A percentile compares a stretch with the other conserved stretches of the same genome.
phyloP scores from a whole-genome alignment of 2,329 filamentous ascomycete species.

The Aureobasidium pullulans region DNA sequence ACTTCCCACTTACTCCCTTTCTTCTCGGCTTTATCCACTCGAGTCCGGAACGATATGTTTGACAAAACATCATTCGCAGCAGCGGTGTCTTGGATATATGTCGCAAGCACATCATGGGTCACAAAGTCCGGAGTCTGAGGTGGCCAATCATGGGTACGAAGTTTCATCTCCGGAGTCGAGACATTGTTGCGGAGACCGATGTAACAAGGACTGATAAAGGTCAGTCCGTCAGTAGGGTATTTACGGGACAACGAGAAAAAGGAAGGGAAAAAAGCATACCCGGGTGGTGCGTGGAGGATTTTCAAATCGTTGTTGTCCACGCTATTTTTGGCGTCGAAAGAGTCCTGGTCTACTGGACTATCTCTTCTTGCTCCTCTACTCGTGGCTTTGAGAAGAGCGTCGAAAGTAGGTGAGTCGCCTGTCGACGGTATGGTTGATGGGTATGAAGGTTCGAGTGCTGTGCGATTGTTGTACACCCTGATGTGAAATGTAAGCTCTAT shows the following conservation, averaged over 20 bases:
- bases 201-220: slow-evolving; percentile 41
- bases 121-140: slow-evolving; percentile 53
- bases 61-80: slow-evolving; percentile 42
- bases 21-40: slow-evolving; percentile 50
- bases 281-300: slow-evolving; percentile 43
- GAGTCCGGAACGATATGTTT: slow-evolving; percentile 49
- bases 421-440: slow-evolving; percentile 31
- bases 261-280: slow-evolving; percentile 25
- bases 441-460: slow-evolving; percentile 42
- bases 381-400: not conserved
- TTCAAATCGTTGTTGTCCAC: not conserved
- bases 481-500: not conserved
- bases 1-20: slow-evolving; percentile 44
- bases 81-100: slow-evolving; percentile 57
- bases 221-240: not conserved
- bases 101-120: slow-evolving; percentile 47
- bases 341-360: slow-evolving; percentile 16
- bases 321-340: not conserved
- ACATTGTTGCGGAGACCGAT: slow-evolving; percentile 48
- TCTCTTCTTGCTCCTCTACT: slow-evolving; percentile 11
- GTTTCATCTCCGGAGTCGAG: slow-evolving; percentile 43
- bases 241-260: not conserved
- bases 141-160: slow-evolving; percentile 49
- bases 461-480: slow-evolving; percentile 46
- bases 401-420: slow-evolving; percentile 27